Conservation (phyloP, 1,284 basidiomycete species). For the Acaromyces ingoldii region DNA sequence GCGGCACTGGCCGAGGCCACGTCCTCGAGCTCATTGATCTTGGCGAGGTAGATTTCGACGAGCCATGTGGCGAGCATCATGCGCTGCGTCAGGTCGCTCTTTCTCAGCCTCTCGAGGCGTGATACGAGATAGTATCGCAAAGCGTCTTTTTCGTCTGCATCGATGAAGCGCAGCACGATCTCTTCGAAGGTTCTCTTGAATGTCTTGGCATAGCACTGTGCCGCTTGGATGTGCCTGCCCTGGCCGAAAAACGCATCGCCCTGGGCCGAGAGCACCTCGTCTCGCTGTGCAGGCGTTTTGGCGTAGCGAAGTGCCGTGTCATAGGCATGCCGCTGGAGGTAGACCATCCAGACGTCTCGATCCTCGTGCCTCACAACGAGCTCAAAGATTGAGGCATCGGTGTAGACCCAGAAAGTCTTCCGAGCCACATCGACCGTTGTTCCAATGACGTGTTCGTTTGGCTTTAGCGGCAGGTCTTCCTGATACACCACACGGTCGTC, state of each 20-base stretch:
- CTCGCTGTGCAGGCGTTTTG: constrained; percentile 77
- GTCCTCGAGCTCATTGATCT: constrained; percentile 94
- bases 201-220: constrained; percentile 71
- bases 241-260: constrained; percentile 77
- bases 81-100: constrained; percentile 78
- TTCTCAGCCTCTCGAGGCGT: constrained; percentile 73
- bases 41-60: constrained; percentile 92
- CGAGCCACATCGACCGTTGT: constrained; percentile 67
- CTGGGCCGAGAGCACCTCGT: constrained; percentile 76
- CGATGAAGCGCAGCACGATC: constrained; percentile 82
- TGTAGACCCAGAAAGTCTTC: constrained; percentile 91
- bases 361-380: constrained; percentile 81
- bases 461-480: constrained; percentile 55
- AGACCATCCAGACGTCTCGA: constrained; percentile 89
- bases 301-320: constrained; percentile 73
- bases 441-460: constrained; percentile 38
- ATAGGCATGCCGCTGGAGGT: constrained; percentile 71
- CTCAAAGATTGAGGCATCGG: constrained; percentile 83
- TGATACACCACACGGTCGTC: constrained; percentile 80
- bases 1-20: constrained; percentile 67
- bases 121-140: constrained; percentile 84
- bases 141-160: constrained; percentile 84
- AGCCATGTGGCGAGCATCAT: constrained; percentile 99
- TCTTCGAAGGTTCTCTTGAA: constrained; percentile 78
- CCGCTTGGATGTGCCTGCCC: constrained; percentile 80